Percentiles rank a stretch among this genome's conserved stretches.
These are phyloP conservation scores for Microdochium trichocladiopsis DNA, from an alignment of 2,329 filamentous ascomycete genomes.

Conservation along the genomic window DNA sequence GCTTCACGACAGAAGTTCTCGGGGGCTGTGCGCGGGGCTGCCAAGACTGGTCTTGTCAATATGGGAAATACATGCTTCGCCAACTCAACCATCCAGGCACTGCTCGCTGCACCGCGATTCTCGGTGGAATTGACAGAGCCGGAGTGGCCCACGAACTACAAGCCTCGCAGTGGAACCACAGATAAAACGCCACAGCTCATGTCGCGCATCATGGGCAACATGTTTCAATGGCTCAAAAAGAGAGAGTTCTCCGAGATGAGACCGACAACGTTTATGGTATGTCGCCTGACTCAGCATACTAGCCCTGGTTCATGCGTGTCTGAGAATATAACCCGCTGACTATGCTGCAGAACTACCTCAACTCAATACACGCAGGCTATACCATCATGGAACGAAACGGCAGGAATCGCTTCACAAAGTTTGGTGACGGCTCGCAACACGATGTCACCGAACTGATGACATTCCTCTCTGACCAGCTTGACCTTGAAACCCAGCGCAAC, in stretches of 20 bases:
- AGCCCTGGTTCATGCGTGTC: no score
- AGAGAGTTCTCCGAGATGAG: slow-evolving; percentile 44
- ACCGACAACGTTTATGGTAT: slow-evolving; percentile 50
- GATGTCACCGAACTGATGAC: slow-evolving; percentile 87
- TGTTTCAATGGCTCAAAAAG: slow-evolving; percentile 50
- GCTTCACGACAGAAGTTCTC: slow-evolving; percentile 33
- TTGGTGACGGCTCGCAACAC: slow-evolving; percentile 73
- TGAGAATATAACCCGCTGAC: no score
- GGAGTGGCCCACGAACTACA: slow-evolving; percentile 58
- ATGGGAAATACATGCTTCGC: slow-evolving; percentile 84
- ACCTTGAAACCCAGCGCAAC: slow-evolving; percentile 72
- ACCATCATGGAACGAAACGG: slow-evolving; percentile 14
- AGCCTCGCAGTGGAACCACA: slow-evolving; percentile 57
- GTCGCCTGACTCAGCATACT: slow-evolving; percentile 16
- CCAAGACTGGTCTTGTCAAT: slow-evolving; percentile 68
- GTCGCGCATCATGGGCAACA: slow-evolving; percentile 50
- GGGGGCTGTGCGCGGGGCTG: slow-evolving; percentile 25
- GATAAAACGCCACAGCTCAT: slow-evolving; percentile 50
- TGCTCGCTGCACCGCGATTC: slow-evolving; percentile 69
- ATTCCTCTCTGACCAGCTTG: slow-evolving; percentile 73
- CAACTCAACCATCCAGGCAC: slow-evolving; percentile 80
- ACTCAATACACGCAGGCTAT: slow-evolving; percentile 48
- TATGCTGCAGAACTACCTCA: slow-evolving; percentile 47
- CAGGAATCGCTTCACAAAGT: slow-evolving; percentile 27
- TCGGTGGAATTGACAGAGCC: slow-evolving; percentile 53